Evolutionary conservation across 768 basidiomycete species (phyloP).

Genomic region (Psilocybe sp.): DNA sequence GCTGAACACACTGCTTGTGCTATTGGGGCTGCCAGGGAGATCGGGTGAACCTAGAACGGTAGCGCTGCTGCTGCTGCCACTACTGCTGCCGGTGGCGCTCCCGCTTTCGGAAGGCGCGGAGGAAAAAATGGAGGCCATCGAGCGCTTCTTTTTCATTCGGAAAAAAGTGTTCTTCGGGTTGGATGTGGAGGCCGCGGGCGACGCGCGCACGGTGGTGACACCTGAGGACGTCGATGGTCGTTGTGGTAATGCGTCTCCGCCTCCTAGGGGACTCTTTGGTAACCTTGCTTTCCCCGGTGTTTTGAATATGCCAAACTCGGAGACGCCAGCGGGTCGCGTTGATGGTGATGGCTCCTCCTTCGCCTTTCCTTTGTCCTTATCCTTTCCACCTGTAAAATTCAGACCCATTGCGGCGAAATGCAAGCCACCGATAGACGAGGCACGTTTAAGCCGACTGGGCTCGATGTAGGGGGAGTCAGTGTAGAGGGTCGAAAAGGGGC

Average conservation of each 20-base stretch:
- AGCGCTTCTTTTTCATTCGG: conserved; percentile 34
- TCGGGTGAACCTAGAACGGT: too few species aligned
- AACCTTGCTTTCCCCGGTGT: too few species aligned
- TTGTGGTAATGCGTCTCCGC: not conserved
- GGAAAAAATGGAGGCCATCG: conserved; percentile 32
- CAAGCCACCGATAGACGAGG: conserved; percentile 29
- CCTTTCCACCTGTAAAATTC: conserved; percentile 26
- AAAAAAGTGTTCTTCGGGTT: conserved; percentile 7
- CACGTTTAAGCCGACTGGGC: conserved; percentile 19
- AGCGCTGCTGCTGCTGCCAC: too few species aligned
- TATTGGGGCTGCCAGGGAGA: too few species aligned
- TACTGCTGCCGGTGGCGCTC: too few species aligned
- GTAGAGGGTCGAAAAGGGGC: conserved; percentile 35
- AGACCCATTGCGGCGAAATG: conserved; percentile 32
- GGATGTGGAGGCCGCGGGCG: conserved; percentile 6
- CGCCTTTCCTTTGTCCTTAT: conserved; percentile 24
- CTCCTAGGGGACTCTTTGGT: too few species aligned
- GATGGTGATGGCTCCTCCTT: conserved; percentile 13
- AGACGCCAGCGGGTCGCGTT: conserved; percentile 13
- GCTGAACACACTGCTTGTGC: too few species aligned
- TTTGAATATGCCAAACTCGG: conserved; percentile 12
- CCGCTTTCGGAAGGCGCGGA: not conserved
- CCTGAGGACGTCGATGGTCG: conserved; percentile 6
- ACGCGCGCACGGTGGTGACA: not conserved
- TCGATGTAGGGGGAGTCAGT: conserved; percentile 20